Evolutionary conservation across 2,329 filamentous ascomycete genomes (phyloP).

Genomic region (Nothomitra cinnamomea): DNA sequence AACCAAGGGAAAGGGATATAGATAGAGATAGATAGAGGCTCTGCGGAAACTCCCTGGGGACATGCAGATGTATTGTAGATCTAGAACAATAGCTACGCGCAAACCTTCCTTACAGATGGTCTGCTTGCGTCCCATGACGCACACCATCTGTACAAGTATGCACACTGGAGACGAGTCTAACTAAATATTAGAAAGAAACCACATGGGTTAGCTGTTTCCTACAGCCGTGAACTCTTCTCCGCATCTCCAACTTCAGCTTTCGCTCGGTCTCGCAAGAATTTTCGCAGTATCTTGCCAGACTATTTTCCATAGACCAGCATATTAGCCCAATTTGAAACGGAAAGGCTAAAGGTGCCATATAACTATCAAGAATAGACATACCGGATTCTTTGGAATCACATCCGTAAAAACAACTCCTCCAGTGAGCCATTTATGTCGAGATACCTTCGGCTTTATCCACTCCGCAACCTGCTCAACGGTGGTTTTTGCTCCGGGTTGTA

Average conservation of each 20-base stretch:
- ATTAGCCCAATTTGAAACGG: background rate
- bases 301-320: background rate
- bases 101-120: too few species aligned
- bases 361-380: background rate
- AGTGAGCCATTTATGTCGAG: slow-evolving; percentile 7
- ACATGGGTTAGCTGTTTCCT: background rate
- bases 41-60: too few species aligned
- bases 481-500: background rate
- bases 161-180: background rate
- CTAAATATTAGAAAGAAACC: background rate
- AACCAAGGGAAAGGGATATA: too few species aligned
- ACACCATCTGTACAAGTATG: too few species aligned
- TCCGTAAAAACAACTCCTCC: slow-evolving; percentile 8
- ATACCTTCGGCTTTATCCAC: slow-evolving; percentile 4
- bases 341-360: too few species aligned
- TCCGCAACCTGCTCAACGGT: slow-evolving; percentile 5
- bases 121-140: too few species aligned
- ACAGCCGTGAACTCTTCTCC: background rate
- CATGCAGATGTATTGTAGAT: too few species aligned
- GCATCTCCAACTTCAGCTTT: background rate
- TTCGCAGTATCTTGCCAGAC: slow-evolving; percentile 10
- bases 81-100: too few species aligned
- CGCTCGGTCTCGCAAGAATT: slow-evolving; percentile 6
- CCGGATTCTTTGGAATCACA: slow-evolving; percentile 9
- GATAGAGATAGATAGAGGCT: too few species aligned